Conservation (phyloP, 495 filamentous ascomycete species). For the Hyaloscypha finlandica region DNA sequence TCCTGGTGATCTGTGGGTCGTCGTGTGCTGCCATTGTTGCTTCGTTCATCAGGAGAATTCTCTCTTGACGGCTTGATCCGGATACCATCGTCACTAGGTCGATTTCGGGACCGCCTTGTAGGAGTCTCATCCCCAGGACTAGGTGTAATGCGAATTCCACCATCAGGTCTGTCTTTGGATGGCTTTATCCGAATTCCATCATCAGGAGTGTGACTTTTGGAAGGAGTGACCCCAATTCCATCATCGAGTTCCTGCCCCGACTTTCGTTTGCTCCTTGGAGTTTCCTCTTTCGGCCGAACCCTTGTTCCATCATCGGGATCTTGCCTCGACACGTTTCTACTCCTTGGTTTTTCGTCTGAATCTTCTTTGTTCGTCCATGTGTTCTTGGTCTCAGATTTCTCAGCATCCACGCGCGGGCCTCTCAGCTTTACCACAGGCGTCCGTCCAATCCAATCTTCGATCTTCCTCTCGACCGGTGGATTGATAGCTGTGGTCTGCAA, state of each 20-base stretch:
- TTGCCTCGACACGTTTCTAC: conserved; percentile 37
- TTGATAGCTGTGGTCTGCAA: conserved; percentile 49
- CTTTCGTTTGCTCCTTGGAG: background rate
- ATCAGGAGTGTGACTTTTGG: conserved; percentile 8
- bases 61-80: conserved; percentile 29
- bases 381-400: conserved; percentile 10
- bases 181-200: conserved; percentile 30
- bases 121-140: conserved; percentile 5
- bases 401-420: conserved; percentile 43
- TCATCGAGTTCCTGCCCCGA: conserved; percentile 32
- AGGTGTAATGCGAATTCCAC: conserved; percentile 29
- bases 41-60: conserved; percentile 33
- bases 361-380: background rate
- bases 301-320: conserved; percentile 21
- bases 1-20: conserved; percentile 20
- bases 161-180: conserved; percentile 23
- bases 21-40: conserved; percentile 33
- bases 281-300: conserved; percentile 37
- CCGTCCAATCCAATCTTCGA: conserved; percentile 50
- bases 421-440: background rate
- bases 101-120: conserved; percentile 37
- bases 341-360: conserved; percentile 12
- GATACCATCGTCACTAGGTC: conserved; percentile 31
- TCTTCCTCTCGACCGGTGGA: conserved; percentile 50
- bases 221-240: conserved; percentile 22